These are phyloP conservation scores for Auxenochlorella protothecoides DNA, from an alignment of 139 green algal genomes.

Conservation along the genomic window DNA sequence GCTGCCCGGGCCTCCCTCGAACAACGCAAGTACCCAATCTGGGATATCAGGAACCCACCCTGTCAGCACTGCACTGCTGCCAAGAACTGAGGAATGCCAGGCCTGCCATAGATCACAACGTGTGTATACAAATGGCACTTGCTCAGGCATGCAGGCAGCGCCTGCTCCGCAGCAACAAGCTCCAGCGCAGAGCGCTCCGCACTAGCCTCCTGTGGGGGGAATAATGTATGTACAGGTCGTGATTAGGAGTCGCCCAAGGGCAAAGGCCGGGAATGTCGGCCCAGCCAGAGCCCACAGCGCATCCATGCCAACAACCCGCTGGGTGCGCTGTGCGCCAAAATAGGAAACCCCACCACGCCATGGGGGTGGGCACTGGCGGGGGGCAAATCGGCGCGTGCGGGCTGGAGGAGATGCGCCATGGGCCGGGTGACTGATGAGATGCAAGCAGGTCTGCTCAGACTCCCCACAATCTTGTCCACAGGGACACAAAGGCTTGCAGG, in stretches of 20 bases:
- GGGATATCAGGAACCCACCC: too few species aligned
- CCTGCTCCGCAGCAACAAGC: too few species aligned
- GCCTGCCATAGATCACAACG: too few species aligned
- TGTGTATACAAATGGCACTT: too few species aligned
- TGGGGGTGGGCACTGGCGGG: not conserved
- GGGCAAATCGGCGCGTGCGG: conserved; percentile 1
- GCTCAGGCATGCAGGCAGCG: too few species aligned
- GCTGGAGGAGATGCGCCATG: not conserved
- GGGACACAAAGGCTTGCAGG: not conserved
- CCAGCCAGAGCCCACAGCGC: not conserved
- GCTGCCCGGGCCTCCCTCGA: too few species aligned
- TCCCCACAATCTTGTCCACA: not conserved
- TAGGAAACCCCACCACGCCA: not conserved
- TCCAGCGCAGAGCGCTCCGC: too few species aligned
- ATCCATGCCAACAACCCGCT: not conserved
- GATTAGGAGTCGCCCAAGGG: conserved; percentile 1
- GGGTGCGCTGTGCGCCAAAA: conserved; percentile 1
- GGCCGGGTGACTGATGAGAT: too few species aligned
- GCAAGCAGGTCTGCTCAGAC: not conserved
- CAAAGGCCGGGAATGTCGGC: conserved; percentile 3
- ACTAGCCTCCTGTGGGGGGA: too few species aligned
- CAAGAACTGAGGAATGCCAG: too few species aligned
- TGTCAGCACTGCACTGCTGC: too few species aligned
- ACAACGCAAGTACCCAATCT: too few species aligned
- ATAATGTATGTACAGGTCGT: not conserved